These are phyloP conservation scores for Alternaria novae-zelandiae DNA, from an alignment of 2,329 filamentous ascomycete species.

Conservation along the genomic window DNA sequence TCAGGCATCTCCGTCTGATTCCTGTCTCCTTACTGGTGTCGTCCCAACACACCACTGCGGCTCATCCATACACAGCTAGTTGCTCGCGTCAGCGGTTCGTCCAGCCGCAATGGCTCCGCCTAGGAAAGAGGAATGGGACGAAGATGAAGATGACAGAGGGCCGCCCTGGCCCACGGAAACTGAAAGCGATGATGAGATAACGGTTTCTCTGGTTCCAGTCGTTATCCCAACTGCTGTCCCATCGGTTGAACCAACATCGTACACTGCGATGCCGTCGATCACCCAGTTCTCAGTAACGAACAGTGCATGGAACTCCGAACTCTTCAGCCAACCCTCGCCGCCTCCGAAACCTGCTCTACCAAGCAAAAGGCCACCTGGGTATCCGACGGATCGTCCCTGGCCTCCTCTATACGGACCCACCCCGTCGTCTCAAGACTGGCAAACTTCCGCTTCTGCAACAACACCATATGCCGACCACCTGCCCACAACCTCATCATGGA, in stretches of 20 bases:
- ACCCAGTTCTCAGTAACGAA: not conserved
- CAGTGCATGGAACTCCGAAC: not conserved
- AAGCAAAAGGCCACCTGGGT: not conserved
- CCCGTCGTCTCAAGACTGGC: not conserved
- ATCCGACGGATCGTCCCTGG: not conserved
- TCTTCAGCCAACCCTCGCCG: not conserved
- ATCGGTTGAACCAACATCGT: not conserved
- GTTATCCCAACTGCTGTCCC: not conserved
- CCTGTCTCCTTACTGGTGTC: conserved; percentile 9
- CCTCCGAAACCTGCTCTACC: not conserved
- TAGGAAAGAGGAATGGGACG: conserved; percentile 1
- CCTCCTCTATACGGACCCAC: not conserved
- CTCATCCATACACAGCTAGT: conserved; percentile 7
- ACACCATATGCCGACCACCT: conserved; percentile 4
- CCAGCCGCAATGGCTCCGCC: conserved; percentile 27
- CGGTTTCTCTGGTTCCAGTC: not conserved
- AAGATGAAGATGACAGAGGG: conserved; percentile 6
- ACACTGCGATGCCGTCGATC: not conserved
- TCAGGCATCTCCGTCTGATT: conserved; percentile 9
- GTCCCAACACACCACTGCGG: conserved; percentile 21
- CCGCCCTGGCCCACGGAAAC: not conserved
- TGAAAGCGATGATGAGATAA: not conserved
- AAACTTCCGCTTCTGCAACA: not conserved
- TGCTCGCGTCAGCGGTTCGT: conserved; percentile 26
- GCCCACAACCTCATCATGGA: not conserved